Evolutionary conservation across 2,329 filamentous ascomycete genomes (phyloP).

Genomic region (Nemania abortiva): DNA sequence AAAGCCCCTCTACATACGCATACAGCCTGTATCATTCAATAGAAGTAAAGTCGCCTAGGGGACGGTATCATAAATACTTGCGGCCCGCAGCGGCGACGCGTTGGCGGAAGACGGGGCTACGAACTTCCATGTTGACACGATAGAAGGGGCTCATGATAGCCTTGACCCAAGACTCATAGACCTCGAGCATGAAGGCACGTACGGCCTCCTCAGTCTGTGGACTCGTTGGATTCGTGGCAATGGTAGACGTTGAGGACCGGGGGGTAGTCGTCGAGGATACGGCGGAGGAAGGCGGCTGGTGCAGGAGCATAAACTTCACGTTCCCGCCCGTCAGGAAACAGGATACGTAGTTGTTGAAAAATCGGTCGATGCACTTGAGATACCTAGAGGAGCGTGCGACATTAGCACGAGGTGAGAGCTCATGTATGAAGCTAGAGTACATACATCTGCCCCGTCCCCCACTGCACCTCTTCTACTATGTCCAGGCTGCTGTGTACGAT

Average conservation of each 20-base stretch:
- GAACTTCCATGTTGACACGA: slow-evolving; percentile 83
- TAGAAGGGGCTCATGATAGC: slow-evolving; percentile 98
- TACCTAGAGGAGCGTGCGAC: slow-evolving; percentile 63
- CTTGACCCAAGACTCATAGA: slow-evolving; percentile 98
- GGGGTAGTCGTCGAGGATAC: slow-evolving; percentile 55
- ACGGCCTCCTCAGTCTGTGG: slow-evolving; percentile 96
- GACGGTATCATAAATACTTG: slow-evolving; percentile 79
- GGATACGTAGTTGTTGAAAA: slow-evolving; percentile 94
- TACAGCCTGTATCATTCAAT: neutral
- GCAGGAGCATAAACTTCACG: slow-evolving; percentile 92
- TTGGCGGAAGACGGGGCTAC: slow-evolving; percentile 85
- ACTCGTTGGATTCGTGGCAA: slow-evolving; percentile 85
- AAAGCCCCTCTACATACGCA: neutral
- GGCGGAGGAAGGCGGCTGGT: slow-evolving; percentile 91
- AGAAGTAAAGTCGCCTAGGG: neutral
- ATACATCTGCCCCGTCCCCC: slow-evolving; percentile 86
- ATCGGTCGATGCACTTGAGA: slow-evolving; percentile 95
- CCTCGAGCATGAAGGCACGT: slow-evolving; percentile 92
- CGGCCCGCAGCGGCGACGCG: slow-evolving; percentile 88
- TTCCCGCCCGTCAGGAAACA: slow-evolving; percentile 95
- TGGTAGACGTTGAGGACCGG: slow-evolving; percentile 71
- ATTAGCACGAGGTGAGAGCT: slow-evolving; percentile 12
- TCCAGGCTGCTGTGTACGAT: slow-evolving; percentile 94
- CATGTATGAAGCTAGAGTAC: slow-evolving; percentile 7
- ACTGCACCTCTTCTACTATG: slow-evolving; percentile 96